Conservation (phyloP, 1,139 yeast genomes). For the Wickerhamomyces sp. region DNA sequence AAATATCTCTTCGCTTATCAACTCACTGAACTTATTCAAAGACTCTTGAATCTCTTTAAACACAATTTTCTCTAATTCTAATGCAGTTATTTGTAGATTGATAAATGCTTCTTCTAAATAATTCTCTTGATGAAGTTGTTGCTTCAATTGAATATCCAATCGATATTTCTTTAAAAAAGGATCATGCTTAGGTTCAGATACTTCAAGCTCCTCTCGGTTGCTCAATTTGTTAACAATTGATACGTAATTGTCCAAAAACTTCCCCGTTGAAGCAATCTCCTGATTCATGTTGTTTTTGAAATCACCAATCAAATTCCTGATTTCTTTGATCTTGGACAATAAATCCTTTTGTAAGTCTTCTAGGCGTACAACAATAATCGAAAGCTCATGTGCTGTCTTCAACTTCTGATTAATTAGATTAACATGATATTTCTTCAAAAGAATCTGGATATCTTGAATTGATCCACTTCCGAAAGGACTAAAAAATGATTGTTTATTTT, state of each 20-base stretch:
- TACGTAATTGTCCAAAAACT: conserved; percentile 39
- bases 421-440: conserved; percentile 42
- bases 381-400: conserved; percentile 53
- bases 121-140: conserved; percentile 64
- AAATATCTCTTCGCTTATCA: conserved; percentile 55
- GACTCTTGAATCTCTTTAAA: conserved; percentile 62
- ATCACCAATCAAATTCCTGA: conserved; percentile 49
- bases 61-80: conserved; percentile 66
- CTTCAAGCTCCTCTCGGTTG: conserved; percentile 15
- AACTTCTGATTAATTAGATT: conserved; percentile 40
- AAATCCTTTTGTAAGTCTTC: conserved; percentile 68
- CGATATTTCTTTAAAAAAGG: conserved; percentile 64
- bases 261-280: conserved; percentile 54
- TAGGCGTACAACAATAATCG: conserved; percentile 50
- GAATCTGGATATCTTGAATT: conserved; percentile 44
- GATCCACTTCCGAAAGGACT: conserved; percentile 48
- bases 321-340: conserved; percentile 62
- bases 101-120: conserved; percentile 67
- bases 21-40: conserved; percentile 48
- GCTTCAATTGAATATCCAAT: conserved; percentile 64
- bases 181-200: conserved; percentile 38
- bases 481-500: conserved; percentile 45
- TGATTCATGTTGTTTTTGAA: conserved; percentile 41
- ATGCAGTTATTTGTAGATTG: conserved; percentile 67
- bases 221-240: conserved; percentile 30